These are phyloP conservation scores for Cyanidiococcus yangmingshanensis DNA, from an alignment of 23 red algal species.

Conservation along the genomic window DNA sequence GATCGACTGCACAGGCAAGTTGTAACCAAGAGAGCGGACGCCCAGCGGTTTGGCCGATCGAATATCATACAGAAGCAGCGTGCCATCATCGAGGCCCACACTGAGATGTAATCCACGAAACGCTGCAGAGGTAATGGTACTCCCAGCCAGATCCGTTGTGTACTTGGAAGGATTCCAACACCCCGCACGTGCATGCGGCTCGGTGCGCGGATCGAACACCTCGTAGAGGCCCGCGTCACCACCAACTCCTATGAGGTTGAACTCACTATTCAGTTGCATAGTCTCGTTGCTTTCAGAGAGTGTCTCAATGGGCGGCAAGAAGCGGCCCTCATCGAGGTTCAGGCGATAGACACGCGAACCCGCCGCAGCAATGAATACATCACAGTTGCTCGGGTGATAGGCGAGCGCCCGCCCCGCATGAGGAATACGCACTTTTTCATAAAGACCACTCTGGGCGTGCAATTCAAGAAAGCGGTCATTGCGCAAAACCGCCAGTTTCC, in stretches of 20 bases:
- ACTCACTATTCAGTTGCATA: constrained; percentile 45
- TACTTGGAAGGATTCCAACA: not conserved
- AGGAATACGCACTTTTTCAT: constrained; percentile 71
- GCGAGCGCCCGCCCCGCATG: constrained; percentile 58
- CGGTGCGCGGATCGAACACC: constrained; percentile 61
- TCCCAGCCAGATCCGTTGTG: constrained; percentile 10
- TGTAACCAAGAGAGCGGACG: constrained; percentile 37
- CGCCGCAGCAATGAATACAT: constrained; percentile 60
- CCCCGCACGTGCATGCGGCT: not conserved
- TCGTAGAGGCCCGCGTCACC: constrained; percentile 64
- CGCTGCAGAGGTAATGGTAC: constrained; percentile 37
- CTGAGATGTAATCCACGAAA: not conserved
- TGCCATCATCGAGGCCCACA: constrained; percentile 49
- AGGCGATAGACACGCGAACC: constrained; percentile 77
- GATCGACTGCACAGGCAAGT: constrained; percentile 35
- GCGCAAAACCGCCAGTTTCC: constrained; percentile 71
- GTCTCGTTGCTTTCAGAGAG: constrained; percentile 59
- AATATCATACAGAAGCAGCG: constrained; percentile 69
- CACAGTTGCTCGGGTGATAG: constrained; percentile 45
- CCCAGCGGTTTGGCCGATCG: constrained; percentile 32
- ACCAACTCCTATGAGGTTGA: constrained; percentile 57
- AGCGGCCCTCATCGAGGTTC: constrained; percentile 82
- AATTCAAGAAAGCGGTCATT: constrained; percentile 56
- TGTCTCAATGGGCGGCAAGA: constrained; percentile 60
- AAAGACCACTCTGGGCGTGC: constrained; percentile 58